A percentile compares a stretch with the other conserved stretches of the same genome.
Evolutionary conservation across 805 yeast species (phyloP).

Genomic region (Yamadazyma laniorum): DNA sequence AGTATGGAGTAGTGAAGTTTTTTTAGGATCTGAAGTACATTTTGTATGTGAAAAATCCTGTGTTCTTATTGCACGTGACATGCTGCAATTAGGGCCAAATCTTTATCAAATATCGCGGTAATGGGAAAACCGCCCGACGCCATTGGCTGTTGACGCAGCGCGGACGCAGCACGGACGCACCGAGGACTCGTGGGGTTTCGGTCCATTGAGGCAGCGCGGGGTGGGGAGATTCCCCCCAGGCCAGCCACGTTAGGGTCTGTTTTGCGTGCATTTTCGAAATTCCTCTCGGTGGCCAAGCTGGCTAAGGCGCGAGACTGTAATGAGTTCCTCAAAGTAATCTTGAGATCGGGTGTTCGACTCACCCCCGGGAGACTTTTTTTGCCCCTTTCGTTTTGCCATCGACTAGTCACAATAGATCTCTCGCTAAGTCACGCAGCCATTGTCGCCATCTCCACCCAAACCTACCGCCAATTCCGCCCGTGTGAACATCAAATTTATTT

Average conservation of each 20-base stretch:
- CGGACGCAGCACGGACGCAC: too few species aligned
- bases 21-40: too few species aligned
- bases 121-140: background rate
- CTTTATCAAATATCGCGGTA: slow-evolving; percentile 1
- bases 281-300: slow-evolving; percentile 44
- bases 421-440: too few species aligned
- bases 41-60: too few species aligned
- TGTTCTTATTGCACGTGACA: slow-evolving; percentile 13
- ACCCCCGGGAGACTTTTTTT: slow-evolving; percentile 39
- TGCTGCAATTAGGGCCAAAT: slow-evolving; percentile 9
- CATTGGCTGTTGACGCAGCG: slow-evolving; percentile 3
- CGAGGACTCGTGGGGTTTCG: too few species aligned
- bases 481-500: too few species aligned
- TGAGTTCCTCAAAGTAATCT: slow-evolving; percentile 32
- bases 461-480: background rate
- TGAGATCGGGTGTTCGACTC: slow-evolving; percentile 47
- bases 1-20: too few species aligned
- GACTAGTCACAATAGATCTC: too few species aligned
- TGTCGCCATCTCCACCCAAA: background rate
- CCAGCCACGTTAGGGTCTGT: too few species aligned
- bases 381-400: background rate
- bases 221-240: too few species aligned
- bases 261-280: slow-evolving; percentile 6
- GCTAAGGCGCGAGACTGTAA: slow-evolving; percentile 47
- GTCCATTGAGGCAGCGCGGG: too few species aligned